Conservation (phyloP, 164 flowering plant genomes). For the Sedum album region DNA sequence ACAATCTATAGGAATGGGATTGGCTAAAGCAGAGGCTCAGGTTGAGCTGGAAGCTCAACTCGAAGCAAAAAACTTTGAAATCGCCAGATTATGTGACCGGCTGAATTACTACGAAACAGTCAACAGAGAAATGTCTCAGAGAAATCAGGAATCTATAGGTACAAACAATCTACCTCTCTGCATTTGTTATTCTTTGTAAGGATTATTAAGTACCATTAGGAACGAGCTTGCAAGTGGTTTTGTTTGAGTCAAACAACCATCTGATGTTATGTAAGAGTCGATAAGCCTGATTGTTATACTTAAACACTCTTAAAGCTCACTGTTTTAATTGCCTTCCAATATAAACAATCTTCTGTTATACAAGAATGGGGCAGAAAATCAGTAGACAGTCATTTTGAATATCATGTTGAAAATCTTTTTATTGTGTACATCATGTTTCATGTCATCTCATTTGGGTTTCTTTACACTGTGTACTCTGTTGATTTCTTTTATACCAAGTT, state of each 20-base stretch:
- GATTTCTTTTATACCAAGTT: not conserved
- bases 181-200: not conserved
- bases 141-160: slow-evolving; percentile 87
- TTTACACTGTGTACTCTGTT: not conserved
- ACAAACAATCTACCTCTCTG: slow-evolving; percentile 13
- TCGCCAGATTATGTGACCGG: slow-evolving; percentile 65
- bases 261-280: not conserved
- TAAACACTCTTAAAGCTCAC: no score
- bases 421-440: not conserved
- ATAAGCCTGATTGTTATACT: not conserved
- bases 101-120: slow-evolving; percentile 78
- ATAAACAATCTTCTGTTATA: no score
- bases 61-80: slow-evolving; percentile 73
- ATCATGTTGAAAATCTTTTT: not conserved
- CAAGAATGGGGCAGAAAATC: not conserved
- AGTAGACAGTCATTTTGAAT: not conserved
- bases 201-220: not conserved
- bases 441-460: not conserved
- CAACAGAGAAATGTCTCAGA: slow-evolving; percentile 86
- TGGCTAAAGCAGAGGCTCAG: slow-evolving; percentile 70
- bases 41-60: slow-evolving; percentile 59
- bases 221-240: not conserved
- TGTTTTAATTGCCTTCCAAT: no score
- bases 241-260: not conserved
- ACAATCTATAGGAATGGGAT: slow-evolving; percentile 60